Percentiles rank a stretch among this genome's conserved stretches.
Evolutionary conservation across 2,329 filamentous ascomycete genomes (phyloP).

Genomic region (Arachnomyces sp.): DNA sequence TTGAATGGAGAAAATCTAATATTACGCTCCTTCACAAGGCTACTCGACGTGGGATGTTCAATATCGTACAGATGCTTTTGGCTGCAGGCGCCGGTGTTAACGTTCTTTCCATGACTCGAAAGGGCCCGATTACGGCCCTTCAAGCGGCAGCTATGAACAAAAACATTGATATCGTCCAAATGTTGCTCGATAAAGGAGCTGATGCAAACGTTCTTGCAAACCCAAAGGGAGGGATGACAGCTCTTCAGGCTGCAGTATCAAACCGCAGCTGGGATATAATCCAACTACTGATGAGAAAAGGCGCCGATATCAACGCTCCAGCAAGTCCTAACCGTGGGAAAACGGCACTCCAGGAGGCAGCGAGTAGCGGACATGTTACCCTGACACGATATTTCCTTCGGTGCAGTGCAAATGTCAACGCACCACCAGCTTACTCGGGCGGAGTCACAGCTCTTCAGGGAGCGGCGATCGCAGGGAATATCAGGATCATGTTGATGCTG

Average conservation of each 20-base stretch:
- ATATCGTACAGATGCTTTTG: slow-evolving; percentile 11
- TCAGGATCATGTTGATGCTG: slow-evolving; percentile 14
- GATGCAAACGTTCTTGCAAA: slow-evolving; percentile 17
- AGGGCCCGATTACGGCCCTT: slow-evolving; percentile 7
- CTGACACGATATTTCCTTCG: slow-evolving; percentile 10
- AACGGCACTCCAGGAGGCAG: slow-evolving; percentile 18
- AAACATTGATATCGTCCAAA: slow-evolving; percentile 13
- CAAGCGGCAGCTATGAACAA: slow-evolving; percentile 7
- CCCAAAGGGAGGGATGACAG: slow-evolving; percentile 6
- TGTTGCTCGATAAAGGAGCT: slow-evolving; percentile 17
- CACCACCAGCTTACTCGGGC: slow-evolving; percentile 4
- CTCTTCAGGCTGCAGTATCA: slow-evolving; percentile 7
- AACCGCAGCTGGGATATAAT: neutral
- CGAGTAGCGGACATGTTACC: slow-evolving; percentile 6
- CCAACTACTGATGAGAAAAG: neutral
- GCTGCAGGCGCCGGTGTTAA: slow-evolving; percentile 11
- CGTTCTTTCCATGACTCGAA: slow-evolving; percentile 4
- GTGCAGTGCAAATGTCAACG: slow-evolving; percentile 14
- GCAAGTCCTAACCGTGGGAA: slow-evolving; percentile 7
- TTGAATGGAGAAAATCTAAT: neutral
- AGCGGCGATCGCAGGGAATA: slow-evolving; percentile 14
- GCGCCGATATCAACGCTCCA: slow-evolving; percentile 1
- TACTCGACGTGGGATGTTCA: slow-evolving; percentile 5
- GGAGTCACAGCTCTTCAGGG: slow-evolving; percentile 19
- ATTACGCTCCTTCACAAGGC: slow-evolving; percentile 10